These are phyloP conservation scores for Solanum clarkiae DNA, from an alignment of 257 asterid genomes.

Conservation along the genomic window DNA sequence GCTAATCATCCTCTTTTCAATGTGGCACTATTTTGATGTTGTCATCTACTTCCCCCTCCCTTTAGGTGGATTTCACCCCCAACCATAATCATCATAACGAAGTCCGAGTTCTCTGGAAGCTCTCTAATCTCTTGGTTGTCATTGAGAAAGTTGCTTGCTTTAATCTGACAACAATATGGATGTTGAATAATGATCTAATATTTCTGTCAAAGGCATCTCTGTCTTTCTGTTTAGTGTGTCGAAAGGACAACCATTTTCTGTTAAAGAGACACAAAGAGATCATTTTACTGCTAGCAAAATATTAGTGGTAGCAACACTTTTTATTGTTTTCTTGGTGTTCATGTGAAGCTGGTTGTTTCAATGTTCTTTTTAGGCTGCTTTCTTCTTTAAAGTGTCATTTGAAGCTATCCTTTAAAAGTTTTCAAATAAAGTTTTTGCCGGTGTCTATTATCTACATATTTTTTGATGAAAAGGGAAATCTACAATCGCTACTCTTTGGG, in stretches of 20 bases:
- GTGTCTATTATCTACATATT: background rate
- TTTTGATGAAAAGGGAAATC: background rate
- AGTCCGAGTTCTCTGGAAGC: background rate
- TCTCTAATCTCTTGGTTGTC: background rate
- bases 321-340: background rate
- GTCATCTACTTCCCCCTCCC: background rate
- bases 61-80: background rate
- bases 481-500: no score
- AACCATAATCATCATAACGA: background rate
- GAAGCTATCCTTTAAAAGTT: background rate
- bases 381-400: background rate
- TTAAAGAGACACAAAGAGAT: background rate
- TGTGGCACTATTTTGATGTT: background rate
- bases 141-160: background rate
- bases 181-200: background rate
- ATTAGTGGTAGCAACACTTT: background rate
- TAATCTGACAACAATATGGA: background rate
- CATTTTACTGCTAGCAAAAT: background rate
- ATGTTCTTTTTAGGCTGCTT: background rate
- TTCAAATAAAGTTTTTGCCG: background rate
- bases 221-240: background rate
- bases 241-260: background rate
- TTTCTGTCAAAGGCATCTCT: background rate
- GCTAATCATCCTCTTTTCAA: background rate
- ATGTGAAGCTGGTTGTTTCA: background rate